Conservation (phyloP, 805 yeast species). For the Dipodascus albidus region DNA sequence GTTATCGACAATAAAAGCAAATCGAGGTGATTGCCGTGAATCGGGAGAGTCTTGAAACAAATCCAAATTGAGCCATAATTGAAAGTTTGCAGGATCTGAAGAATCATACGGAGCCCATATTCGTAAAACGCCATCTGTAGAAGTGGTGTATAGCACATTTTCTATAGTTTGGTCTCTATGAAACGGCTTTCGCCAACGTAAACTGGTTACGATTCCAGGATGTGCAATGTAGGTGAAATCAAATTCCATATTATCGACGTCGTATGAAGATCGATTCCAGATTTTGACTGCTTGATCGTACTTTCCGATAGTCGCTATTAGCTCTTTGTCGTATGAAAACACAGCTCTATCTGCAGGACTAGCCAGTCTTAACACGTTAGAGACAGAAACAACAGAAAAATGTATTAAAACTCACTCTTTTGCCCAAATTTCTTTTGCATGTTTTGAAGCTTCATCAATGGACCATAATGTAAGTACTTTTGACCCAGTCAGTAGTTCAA, state of each 20-base stretch:
- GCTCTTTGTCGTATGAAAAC: slow-evolving; percentile 56
- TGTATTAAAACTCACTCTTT: not conserved
- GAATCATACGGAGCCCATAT: slow-evolving; percentile 39
- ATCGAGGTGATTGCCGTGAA: slow-evolving; percentile 8
- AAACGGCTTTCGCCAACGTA: slow-evolving; percentile 44
- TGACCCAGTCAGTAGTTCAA: slow-evolving; percentile 56
- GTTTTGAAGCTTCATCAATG: slow-evolving; percentile 13
- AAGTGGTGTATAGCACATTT: slow-evolving; percentile 52
- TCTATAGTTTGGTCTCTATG: slow-evolving; percentile 29
- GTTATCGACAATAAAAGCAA: slow-evolving; percentile 32
- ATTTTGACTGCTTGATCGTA: slow-evolving; percentile 61
- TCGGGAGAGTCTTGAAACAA: slow-evolving; percentile 28
- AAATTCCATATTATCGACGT: slow-evolving; percentile 49
- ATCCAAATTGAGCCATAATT: slow-evolving; percentile 39
- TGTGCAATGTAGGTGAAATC: slow-evolving; percentile 63
- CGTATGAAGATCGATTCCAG: slow-evolving; percentile 68
- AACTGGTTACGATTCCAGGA: slow-evolving; percentile 40
- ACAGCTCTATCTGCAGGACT: slow-evolving; percentile 45
- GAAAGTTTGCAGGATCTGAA: slow-evolving; percentile 14
- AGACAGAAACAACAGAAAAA: not conserved
- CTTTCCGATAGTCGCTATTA: slow-evolving; percentile 52
- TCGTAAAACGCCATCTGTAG: slow-evolving; percentile 46
- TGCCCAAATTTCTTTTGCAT: not conserved
- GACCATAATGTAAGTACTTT: slow-evolving; percentile 44
- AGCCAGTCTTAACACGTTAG: slow-evolving; percentile 45